Conservation (phyloP, 371 early-diverging fungal species). For the Saksenaea oblongispora region DNA sequence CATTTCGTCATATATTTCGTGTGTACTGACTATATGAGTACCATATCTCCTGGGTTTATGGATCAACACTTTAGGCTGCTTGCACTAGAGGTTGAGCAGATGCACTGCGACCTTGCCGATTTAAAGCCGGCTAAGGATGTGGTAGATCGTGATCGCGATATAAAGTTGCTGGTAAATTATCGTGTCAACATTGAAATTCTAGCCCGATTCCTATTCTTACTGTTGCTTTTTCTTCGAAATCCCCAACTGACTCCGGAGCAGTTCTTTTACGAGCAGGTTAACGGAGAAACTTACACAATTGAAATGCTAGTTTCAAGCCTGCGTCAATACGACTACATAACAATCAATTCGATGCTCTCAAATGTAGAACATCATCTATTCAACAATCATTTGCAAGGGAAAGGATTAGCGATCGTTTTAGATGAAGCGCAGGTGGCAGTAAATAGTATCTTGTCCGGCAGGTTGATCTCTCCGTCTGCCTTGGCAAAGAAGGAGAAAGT, state of each 20-base stretch:
- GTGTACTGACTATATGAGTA: conserved; percentile 8
- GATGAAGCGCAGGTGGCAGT: no score
- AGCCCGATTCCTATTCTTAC: conserved; percentile 15
- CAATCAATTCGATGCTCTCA: neutral
- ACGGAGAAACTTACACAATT: conserved; percentile 17
- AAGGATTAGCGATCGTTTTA: no score
- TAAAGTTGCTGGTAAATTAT: neutral
- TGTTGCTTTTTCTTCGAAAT: conserved; percentile 13
- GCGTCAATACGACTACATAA: neutral
- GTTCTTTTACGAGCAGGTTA: conserved; percentile 29
- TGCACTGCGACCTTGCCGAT: neutral
- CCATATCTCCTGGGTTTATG: neutral
- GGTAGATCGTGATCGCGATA: neutral
- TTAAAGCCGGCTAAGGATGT: neutral
- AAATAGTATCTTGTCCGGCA: no score
- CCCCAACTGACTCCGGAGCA: conserved; percentile 14
- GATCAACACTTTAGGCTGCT: neutral
- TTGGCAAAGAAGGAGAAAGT: no score
- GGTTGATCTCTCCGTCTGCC: no score
- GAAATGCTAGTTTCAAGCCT: neutral
- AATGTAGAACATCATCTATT: neutral
- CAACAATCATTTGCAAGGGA: no score
- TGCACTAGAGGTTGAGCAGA: neutral
- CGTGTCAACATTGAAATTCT: conserved; percentile 15
- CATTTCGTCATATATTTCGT: conserved; percentile 22